Evolutionary conservation across 768 basidiomycete species (phyloP).

Genomic region (Mycena crocata): DNA sequence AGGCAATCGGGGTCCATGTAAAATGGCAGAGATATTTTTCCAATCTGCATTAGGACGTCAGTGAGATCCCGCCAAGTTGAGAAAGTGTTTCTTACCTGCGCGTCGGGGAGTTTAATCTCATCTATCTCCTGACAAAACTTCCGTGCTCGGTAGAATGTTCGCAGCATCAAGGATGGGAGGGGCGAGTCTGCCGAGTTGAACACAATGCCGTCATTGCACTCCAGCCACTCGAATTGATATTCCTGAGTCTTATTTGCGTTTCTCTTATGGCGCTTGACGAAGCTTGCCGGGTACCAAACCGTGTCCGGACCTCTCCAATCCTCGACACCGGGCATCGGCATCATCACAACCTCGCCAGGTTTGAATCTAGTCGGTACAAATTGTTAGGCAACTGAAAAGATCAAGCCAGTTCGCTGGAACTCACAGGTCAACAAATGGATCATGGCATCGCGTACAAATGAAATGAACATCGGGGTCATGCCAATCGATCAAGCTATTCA

Average conservation of each 20-base stretch:
- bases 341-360: not conserved
- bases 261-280: not conserved
- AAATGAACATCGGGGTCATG: not conserved
- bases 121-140: not conserved
- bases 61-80: too few species aligned
- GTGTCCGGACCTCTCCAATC: not conserved
- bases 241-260: not conserved
- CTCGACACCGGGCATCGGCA: not conserved
- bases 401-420: not conserved
- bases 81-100: too few species aligned
- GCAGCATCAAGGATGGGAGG: not conserved
- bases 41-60: too few species aligned
- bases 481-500: not conserved
- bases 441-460: not conserved
- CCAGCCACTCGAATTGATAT: conserved; percentile 4
- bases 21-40: too few species aligned
- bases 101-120: not conserved
- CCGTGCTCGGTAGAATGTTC: not conserved
- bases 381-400: not conserved
- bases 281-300: conserved; percentile 6
- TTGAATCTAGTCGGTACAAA: not conserved
- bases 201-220: not conserved
- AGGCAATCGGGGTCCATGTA: too few species aligned
- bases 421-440: not conserved
- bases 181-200: not conserved